Conservation (phyloP, 331 rosid species). For the Stylosanthes scabra region DNA sequence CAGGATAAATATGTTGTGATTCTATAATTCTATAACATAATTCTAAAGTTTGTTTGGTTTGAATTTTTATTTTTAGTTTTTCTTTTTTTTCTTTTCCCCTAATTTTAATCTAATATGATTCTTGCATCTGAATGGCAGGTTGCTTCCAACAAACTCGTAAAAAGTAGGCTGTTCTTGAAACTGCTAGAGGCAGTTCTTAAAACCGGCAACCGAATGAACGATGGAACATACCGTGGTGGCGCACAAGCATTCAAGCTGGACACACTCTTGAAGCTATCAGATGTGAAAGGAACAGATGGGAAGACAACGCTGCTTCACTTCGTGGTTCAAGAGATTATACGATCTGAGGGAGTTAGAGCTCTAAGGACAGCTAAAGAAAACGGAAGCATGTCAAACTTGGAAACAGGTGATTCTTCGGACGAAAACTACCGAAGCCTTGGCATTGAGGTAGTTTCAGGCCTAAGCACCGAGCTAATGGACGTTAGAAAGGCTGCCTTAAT, state of each 20-base stretch:
- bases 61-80: too few relatives aligned
- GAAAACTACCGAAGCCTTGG: slow-evolving; percentile 66
- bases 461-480: slow-evolving; percentile 63
- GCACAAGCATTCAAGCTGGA: slow-evolving; percentile 92
- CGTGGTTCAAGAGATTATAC: slow-evolving; percentile 82
- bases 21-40: too few relatives aligned
- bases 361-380: slow-evolving; percentile 47
- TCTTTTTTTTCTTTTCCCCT: not conserved
- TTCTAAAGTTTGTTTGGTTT: too few relatives aligned
- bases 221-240: slow-evolving; percentile 85
- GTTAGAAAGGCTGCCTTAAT: slow-evolving; percentile 73
- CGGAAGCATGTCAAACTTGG: slow-evolving; percentile 54
- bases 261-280: slow-evolving; percentile 82
- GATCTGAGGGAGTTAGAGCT: slow-evolving; percentile 78
- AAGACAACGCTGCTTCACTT: slow-evolving; percentile 85
- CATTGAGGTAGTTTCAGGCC: slow-evolving; percentile 69
- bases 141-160: slow-evolving; percentile 65
- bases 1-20: too few relatives aligned
- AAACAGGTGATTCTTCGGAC: slow-evolving; percentile 45
- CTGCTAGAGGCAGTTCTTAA: slow-evolving; percentile 92
- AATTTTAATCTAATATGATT: not conserved
- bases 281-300: slow-evolving; percentile 92
- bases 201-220: slow-evolving; percentile 96
- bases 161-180: slow-evolving; percentile 81
- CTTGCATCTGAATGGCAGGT: slow-evolving; percentile 57